Evolutionary conservation across 2,329 filamentous ascomycete genomes (phyloP), one percentile per base, ranked within the genome.

Genomic region (Fusarium robinianum): DNA sequence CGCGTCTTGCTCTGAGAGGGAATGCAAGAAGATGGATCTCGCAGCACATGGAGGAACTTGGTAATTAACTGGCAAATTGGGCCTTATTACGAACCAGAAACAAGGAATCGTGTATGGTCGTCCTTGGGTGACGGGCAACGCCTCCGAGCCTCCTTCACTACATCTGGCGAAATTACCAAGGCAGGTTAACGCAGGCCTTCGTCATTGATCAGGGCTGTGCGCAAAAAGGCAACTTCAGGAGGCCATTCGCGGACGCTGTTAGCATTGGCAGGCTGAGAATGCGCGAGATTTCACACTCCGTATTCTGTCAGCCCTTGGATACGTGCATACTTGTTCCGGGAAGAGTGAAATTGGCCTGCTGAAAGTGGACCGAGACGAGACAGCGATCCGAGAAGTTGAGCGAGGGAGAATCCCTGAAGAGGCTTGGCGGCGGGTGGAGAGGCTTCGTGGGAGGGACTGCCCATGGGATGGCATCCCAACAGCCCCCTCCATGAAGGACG

Each of bases 331-430:
- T n/a, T n/a, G n/a, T n/a, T n/a, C n/a, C n/a, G n/a, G n/a, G n/a
- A n/a, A n/a, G n/a, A n/a, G 31, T 45, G 53, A 60, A 51, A 61
- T 56, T 61, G 51, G 46, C 45, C 36, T 43, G 46, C 42, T 43
- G 34, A 24, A 29, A 12, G 57, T 59, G 53, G 53, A 61, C 41
- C 34, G 42, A 30, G 48, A 44, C 45, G 44, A 57, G 51, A 57
- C 53, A 46, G 33, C 36, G 34, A 22, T 22, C 53, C 40, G 47
- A 51, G 51, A 41, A 35, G 25, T 36, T 23, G 41, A 49, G 45
- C 30, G 51, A 58, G 45, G 53, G 57, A 54, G 46, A 41, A 56
- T 41, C 58, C 58, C 40, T 61, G 57, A 39, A 47, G 55, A 47
- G 53, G 41, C 58, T 57, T 56, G 55, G 58, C 31, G 21, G 26